Evolutionary conservation across 164 flowering plant genomes (phyloP).

Genomic region (Macadamia integrifolia): DNA sequence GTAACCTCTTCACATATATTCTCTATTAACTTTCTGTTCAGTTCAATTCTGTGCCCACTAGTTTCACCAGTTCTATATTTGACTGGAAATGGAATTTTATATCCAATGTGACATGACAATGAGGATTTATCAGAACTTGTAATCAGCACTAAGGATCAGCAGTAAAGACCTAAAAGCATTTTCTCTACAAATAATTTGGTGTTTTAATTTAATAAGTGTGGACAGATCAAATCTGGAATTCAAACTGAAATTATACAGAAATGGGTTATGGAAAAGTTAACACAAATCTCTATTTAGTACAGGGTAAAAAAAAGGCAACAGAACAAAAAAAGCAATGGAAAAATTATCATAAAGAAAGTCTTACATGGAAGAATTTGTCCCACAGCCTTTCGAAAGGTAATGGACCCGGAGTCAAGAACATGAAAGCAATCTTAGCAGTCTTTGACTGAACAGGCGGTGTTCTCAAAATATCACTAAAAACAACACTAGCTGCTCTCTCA

Average conservation of each 20-base stretch:
- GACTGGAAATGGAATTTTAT: too few relatives aligned
- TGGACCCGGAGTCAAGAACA: constrained; percentile 79
- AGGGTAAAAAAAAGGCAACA: background rate
- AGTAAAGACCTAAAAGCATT: too few relatives aligned
- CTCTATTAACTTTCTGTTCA: too few relatives aligned
- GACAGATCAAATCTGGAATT: too few relatives aligned
- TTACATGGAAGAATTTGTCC: constrained; percentile 85
- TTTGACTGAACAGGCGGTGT: constrained; percentile 37
- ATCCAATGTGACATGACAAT: background rate
- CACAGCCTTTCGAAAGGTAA: constrained; percentile 92
- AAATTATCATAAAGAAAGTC: constrained; percentile 8
- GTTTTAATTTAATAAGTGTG: background rate
- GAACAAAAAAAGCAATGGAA: background rate
- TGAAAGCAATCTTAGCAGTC: constrained; percentile 79
- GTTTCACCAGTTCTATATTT: too few relatives aligned
- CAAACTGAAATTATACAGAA: background rate
- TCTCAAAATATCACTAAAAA: constrained; percentile 58
- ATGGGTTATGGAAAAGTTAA: background rate
- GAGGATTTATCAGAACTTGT: background rate
- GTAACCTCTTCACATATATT: too few relatives aligned
- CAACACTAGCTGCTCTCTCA: constrained; percentile 76
- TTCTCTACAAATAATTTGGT: background rate
- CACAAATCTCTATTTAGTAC: background rate
- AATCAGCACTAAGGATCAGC: too few relatives aligned
- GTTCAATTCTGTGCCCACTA: too few relatives aligned